Evolutionary conservation across 202 grass and related monocot genomes (phyloP).

Genomic region (Panicum virgatum): DNA sequence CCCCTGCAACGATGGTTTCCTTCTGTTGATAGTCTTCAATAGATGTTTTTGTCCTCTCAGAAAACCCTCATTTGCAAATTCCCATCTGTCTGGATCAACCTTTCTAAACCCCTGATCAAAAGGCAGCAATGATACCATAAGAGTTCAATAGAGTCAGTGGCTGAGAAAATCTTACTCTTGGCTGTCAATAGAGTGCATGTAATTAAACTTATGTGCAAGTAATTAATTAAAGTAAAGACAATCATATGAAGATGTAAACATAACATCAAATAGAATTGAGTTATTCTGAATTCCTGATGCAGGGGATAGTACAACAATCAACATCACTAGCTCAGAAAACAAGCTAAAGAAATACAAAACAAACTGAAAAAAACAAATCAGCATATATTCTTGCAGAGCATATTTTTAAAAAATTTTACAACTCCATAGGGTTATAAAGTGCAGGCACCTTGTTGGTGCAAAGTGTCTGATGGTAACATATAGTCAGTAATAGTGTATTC

Average conservation of each 20-base stretch:
- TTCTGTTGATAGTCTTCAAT: conserved; percentile 89
- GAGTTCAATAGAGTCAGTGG: neutral
- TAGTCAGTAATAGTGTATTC: neutral
- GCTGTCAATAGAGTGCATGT: neutral
- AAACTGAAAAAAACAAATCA: conserved; percentile 2
- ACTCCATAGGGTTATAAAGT: neutral
- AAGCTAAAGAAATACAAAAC: neutral
- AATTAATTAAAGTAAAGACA: neutral
- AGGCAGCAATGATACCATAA: conserved; percentile 17
- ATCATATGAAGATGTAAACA: neutral
- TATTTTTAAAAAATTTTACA: neutral
- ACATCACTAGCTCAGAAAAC: neutral
- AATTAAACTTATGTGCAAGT: neutral
- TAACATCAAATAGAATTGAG: neutral
- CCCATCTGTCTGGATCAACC: conserved; percentile 97
- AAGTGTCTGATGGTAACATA: neutral
- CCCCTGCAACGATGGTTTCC: conserved; percentile 76
- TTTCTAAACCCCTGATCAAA: conserved; percentile 91
- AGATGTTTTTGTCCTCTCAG: conserved; percentile 88
- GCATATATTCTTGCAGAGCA: neutral
- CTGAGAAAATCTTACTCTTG: neutral
- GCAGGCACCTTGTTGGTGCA: neutral
- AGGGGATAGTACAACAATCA: neutral
- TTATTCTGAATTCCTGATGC: too few species aligned
- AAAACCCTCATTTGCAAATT: conserved; percentile 98